A percentile compares a stretch with the other conserved stretches of the same genome.
Evolutionary conservation across 2,329 filamentous ascomycete genomes (phyloP).

Genomic region (Talaromyces sp.): DNA sequence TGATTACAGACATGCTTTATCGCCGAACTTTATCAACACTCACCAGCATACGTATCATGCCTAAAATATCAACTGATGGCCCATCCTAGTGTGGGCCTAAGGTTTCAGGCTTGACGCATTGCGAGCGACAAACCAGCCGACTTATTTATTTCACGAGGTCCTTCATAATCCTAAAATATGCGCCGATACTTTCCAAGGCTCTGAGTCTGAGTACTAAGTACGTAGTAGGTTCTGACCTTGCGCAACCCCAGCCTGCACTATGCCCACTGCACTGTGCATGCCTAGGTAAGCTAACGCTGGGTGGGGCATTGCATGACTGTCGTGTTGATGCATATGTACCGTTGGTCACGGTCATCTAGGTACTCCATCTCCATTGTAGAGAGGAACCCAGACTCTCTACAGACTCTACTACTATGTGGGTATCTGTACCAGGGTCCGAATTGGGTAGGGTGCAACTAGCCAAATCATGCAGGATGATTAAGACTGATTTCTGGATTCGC

Average conservation of each 20-base stretch:
- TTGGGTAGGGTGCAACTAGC: not conserved
- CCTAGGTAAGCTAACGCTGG: not conserved
- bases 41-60: not conserved
- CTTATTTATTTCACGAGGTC: not conserved
- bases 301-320: not conserved
- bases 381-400: not conserved
- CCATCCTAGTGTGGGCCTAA: not conserved
- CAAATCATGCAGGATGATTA: not conserved
- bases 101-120: not conserved
- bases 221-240: not conserved
- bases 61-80: not conserved
- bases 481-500: not conserved
- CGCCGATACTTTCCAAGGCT: not conserved
- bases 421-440: not conserved
- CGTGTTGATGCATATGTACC: conserved; percentile 2
- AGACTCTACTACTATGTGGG: not conserved
- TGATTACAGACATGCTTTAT: not conserved
- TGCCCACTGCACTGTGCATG: not conserved
- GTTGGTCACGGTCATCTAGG: not conserved
- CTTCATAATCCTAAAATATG: not conserved
- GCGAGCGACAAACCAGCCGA: conserved; percentile 6
- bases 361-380: not conserved
- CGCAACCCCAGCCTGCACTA: not conserved
- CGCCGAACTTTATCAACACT: not conserved
- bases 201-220: not conserved